phyloP scores from a whole-genome alignment of 192 early-diverging fungal genomes.

The Linnemannia elongata region DNA sequence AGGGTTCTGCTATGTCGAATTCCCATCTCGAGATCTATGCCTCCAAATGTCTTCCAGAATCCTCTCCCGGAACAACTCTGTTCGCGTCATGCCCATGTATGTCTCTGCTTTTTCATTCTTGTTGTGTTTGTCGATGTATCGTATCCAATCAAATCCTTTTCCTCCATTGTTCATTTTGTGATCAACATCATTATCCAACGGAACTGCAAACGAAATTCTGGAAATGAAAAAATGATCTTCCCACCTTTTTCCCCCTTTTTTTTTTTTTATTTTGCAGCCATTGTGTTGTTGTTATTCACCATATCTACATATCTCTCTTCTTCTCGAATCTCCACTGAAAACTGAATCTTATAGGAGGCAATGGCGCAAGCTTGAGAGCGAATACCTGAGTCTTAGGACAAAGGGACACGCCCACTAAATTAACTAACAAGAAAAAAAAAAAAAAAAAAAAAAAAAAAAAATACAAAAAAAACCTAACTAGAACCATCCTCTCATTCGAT shows the following conservation, averaged over 20 bases:
- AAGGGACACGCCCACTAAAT: slow-evolving; percentile 11
- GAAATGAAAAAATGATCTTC: background rate
- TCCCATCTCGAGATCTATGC: slow-evolving; percentile 30
- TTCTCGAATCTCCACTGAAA: background rate
- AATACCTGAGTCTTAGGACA: slow-evolving; percentile 38
- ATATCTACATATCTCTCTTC: background rate
- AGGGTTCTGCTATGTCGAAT: slow-evolving; percentile 56
- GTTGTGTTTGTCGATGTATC: background rate
- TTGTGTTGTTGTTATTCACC: background rate
- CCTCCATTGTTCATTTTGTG: background rate
- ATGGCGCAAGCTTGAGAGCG: slow-evolving; percentile 51
- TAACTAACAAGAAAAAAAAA: background rate
- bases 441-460: background rate
- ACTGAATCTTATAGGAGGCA: slow-evolving; percentile 23
- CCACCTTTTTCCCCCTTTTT: background rate
- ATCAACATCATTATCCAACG: background rate
- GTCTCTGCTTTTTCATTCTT: background rate
- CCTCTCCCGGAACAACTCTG: slow-evolving; percentile 41
- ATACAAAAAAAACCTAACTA: background rate
- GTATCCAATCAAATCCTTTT: background rate
- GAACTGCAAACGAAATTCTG: background rate
- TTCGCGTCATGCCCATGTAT: slow-evolving; percentile 57
- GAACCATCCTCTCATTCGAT: background rate
- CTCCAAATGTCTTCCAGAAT: slow-evolving; percentile 37
- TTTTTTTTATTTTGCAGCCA: too few relatives aligned